Conservation (phyloP, 331 rosid genomes). For the Phaseolus coccineus region DNA sequence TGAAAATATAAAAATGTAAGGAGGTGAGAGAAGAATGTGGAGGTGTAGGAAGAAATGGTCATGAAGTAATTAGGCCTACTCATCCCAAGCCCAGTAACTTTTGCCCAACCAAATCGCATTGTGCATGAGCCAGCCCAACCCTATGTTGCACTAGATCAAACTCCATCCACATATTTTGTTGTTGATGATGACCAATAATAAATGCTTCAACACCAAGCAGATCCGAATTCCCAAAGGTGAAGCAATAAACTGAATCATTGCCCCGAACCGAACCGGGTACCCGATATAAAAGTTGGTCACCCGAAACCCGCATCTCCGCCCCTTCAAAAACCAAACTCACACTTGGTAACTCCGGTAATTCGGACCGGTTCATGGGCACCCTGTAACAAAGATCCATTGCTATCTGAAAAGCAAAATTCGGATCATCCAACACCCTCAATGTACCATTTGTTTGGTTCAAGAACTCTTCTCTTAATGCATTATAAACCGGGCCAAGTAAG, state of each 20-base stretch:
- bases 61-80: constrained; percentile 27
- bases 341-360: constrained; percentile 56
- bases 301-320: constrained; percentile 67
- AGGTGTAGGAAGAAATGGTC: no score
- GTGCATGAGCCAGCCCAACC: constrained; percentile 71
- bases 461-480: constrained; percentile 59
- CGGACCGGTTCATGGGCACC: constrained; percentile 49
- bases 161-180: constrained; percentile 90
- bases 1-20: no score
- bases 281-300: constrained; percentile 59
- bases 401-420: constrained; percentile 71
- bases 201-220: constrained; percentile 78
- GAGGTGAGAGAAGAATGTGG: no score
- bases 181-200: constrained; percentile 87
- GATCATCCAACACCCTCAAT: constrained; percentile 59
- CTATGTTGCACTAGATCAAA: constrained; percentile 69
- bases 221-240: constrained; percentile 90
- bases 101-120: constrained; percentile 68
- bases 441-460: constrained; percentile 56
- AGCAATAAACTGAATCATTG: constrained; percentile 69
- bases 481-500: constrained; percentile 75
- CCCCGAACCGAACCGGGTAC: constrained; percentile 59
- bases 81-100: constrained; percentile 53
- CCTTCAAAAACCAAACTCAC: constrained; percentile 76
- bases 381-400: constrained; percentile 84